Base-by-base conservation (phyloP, 805 yeast species). In the Saccharomycopsis babjevae region DNA sequence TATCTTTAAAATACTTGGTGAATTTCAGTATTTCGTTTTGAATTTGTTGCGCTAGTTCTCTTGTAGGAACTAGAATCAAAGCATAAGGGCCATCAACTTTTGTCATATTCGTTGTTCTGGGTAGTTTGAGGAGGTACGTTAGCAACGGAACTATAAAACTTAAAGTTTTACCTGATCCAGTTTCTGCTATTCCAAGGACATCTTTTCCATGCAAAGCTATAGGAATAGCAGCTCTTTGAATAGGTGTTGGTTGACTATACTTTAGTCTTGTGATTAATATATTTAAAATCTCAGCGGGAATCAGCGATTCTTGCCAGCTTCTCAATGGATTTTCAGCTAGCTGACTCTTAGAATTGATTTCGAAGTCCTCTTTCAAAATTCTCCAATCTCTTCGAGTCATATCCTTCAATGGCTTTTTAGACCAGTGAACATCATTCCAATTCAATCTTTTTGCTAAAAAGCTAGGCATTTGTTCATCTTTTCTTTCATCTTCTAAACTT, bases 111-210 rank as follows among this genome's bases (percentile, higher is more conserved):
- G n/a, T 56, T 25, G 61, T n/a, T 50, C 50, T 59, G 0, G 83
- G 82, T 50, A 74, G 71, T 68, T 71, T 79, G 73, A 72, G 64
- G 16, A 86, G 74, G 65, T 82, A 83, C 1, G 83, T 70, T 10
- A 88, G 68, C 57, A 89, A 72, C 0, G 99, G 98, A 1, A 93
- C 71, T 11, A 88, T 70, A 71, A 85, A 93, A 1, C 96, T 86
- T 13, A 92, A 75, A 0, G 99, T 93, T 70, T 94, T 93, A 67
- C 99, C 99, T 1, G 96, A 88, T 13, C 99, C 99, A 0, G 99
- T 93, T 66, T 91, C 91, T 0, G 98, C 97, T n/a, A 92, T 81
- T 15, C 97, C 98, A 22, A 92, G 77, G 1, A 89, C 76, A 70
- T 93, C 97, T 28, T 82, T 72, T 2, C 79, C 74, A 0, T 74